These are phyloP conservation scores for Tulasnella sp. DNA, from an alignment of 768 basidiomycete genomes.

Conservation along the genomic window DNA sequence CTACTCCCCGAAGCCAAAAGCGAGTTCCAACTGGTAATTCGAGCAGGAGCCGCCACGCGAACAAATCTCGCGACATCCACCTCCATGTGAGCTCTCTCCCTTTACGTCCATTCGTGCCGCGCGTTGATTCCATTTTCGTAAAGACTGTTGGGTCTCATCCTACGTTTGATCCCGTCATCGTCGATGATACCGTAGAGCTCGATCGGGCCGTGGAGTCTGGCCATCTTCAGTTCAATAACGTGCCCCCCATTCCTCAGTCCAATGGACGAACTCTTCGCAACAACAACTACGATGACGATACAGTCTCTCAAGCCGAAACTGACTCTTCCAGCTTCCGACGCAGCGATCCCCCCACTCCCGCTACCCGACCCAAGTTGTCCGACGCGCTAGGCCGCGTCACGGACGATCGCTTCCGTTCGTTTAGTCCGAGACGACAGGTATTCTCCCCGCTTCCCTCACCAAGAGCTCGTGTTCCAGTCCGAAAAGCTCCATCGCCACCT, in stretches of 20 bases:
- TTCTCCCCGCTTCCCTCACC: constrained; percentile 12
- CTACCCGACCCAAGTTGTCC: constrained; percentile 48
- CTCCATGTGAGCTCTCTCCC: neutral
- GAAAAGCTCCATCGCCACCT: neutral
- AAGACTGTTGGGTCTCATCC: constrained; percentile 21
- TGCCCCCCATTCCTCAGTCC: constrained; percentile 9
- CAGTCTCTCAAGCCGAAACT: constrained; percentile 26
- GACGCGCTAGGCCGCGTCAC: constrained; percentile 53
- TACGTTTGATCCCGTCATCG: constrained; percentile 44
- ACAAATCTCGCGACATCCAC: constrained; percentile 11
- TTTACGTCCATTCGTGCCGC: neutral
- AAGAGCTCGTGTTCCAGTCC: neutral
- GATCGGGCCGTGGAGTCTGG: constrained; percentile 49
- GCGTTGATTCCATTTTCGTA: neutral
- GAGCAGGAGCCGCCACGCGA: neutral
- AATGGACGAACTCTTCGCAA: constrained; percentile 6
- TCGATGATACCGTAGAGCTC: constrained; percentile 49
- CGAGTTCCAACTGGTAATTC: constrained; percentile 27
- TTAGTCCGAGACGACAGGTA: constrained; percentile 5
- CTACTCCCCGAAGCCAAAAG: constrained; percentile 35
- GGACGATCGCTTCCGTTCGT: constrained; percentile 32
- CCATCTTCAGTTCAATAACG: constrained; percentile 31
- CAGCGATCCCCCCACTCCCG: constrained; percentile 26
- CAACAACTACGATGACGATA: constrained; percentile 13
- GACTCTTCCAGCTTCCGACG: constrained; percentile 35